A percentile compares a stretch with the other conserved stretches of the same genome.
Conservation (phyloP, 2,329 filamentous ascomycete species). For the Cladosporium sp. region DNA sequence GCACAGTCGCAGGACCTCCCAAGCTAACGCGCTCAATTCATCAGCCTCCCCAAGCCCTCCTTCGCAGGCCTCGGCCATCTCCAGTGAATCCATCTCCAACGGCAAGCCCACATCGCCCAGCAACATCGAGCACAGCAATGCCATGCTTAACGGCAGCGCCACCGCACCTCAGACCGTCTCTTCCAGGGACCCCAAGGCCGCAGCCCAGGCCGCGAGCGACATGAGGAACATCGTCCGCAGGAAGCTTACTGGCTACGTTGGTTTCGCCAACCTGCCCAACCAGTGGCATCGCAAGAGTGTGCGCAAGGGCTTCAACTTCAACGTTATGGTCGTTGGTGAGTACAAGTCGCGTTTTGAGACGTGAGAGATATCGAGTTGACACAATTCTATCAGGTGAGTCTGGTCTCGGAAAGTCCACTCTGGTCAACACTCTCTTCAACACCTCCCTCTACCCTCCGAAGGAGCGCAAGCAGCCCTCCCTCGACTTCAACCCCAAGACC, state of each 20-base stretch:
- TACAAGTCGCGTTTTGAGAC: conserved; percentile 27
- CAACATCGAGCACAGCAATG: conserved; percentile 55
- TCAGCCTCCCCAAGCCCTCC: conserved; percentile 35
- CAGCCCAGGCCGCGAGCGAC: conserved; percentile 46
- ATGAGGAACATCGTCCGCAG: conserved; percentile 95
- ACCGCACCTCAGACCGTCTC: conserved; percentile 55
- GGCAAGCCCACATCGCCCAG: conserved; percentile 51
- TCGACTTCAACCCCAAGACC: conserved; percentile 94
- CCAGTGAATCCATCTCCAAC: conserved; percentile 38
- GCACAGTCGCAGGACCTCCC: conserved; percentile 16
- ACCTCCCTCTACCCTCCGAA: conserved; percentile 97
- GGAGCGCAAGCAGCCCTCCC: conserved; percentile 94
- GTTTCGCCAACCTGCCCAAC: conserved; percentile 97
- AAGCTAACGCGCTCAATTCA: conserved; percentile 36
- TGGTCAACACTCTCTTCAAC: conserved; percentile 99
- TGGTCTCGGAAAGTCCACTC: conserved; percentile 95
- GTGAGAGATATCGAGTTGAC: conserved; percentile 13
- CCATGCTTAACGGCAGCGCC: conserved; percentile 48
- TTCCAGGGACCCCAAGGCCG: conserved; percentile 60
- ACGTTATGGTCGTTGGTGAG: conserved; percentile 99
- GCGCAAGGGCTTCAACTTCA: conserved; percentile 99
- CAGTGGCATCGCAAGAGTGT: conserved; percentile 99
- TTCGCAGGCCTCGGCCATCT: conserved; percentile 45
- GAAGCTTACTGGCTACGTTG: conserved; percentile 97
- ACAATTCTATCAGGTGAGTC: conserved; percentile 71